These are phyloP conservation scores for Crithidia bombi DNA, from an alignment of 208 protist species.

Conservation along the genomic window DNA sequence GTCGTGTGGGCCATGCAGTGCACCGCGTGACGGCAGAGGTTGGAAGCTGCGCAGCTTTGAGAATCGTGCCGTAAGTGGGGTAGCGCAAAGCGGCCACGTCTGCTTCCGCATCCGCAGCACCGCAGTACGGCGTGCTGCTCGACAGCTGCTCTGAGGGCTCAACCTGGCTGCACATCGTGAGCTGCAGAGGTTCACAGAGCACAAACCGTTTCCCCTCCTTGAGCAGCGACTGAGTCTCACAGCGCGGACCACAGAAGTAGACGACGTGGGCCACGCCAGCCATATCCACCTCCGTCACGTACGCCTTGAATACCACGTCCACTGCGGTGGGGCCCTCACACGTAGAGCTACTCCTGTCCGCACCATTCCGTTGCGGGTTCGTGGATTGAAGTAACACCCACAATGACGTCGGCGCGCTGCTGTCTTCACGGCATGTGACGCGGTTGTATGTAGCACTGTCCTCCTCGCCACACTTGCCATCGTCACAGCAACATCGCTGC, in stretches of 20 bases:
- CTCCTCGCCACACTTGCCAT: neutral
- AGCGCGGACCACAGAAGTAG: constrained; percentile 28
- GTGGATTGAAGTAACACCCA: constrained; percentile 11
- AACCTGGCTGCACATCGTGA: too few species aligned
- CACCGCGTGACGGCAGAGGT: constrained; percentile 15
- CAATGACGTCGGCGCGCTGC: neutral
- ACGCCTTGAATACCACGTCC: neutral
- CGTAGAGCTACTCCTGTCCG: too few species aligned
- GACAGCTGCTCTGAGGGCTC: too few species aligned
- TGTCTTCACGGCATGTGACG: too few species aligned
- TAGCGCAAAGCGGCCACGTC: constrained; percentile 9
- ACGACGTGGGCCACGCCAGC: constrained; percentile 14
- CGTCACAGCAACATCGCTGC: neutral
- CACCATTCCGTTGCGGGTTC: too few species aligned
- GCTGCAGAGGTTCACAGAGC: neutral
- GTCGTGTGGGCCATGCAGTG: constrained; percentile 35
- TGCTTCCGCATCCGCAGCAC: neutral
- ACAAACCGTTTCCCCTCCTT: constrained; percentile 36
- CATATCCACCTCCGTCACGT: constrained; percentile 26
- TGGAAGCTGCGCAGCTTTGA: constrained; percentile 1
- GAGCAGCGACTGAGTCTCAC: constrained; percentile 10
- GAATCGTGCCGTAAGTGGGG: constrained; percentile 9
- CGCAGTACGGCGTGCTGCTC: too few species aligned
- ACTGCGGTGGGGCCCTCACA: neutral
- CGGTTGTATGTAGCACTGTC: neutral